Evolutionary conservation across 805 yeast genomes (phyloP).

Genomic region (Kurtzmaniella fragi): DNA sequence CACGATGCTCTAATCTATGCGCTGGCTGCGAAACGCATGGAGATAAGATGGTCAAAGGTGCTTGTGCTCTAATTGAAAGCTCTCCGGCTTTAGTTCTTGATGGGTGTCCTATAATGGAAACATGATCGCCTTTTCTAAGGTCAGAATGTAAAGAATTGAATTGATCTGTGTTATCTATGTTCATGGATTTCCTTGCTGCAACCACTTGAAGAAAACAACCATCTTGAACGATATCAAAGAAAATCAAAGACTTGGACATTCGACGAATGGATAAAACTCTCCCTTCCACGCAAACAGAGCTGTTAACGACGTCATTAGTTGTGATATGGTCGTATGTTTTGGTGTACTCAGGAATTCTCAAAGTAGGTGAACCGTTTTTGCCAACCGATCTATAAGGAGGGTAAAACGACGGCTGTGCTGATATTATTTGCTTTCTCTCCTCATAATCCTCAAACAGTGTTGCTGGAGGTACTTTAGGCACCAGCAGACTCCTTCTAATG

Average conservation of each 20-base stretch:
- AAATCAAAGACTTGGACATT: constrained; percentile 65
- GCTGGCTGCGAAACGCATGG: constrained; percentile 49
- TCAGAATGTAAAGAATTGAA: constrained; percentile 21
- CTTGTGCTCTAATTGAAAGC: constrained; percentile 56
- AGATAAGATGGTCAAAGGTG: constrained; percentile 49
- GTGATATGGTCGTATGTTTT: not conserved
- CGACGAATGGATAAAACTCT: constrained; percentile 52
- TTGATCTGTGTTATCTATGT: not conserved
- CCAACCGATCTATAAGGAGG: too few relatives aligned
- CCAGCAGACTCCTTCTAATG: too few relatives aligned
- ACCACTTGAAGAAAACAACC: constrained; percentile 54
- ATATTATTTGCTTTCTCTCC: too few relatives aligned
- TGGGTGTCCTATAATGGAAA: constrained; percentile 64
- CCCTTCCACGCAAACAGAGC: constrained; percentile 39
- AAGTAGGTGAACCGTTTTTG: too few relatives aligned
- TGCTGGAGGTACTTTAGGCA: too few relatives aligned
- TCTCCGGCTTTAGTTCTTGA: constrained; percentile 77
- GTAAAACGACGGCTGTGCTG: too few relatives aligned
- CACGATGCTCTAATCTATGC: constrained; percentile 44
- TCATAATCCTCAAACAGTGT: too few relatives aligned
- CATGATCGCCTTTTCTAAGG: constrained; percentile 67
- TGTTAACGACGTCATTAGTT: not conserved
- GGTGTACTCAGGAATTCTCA: too few relatives aligned
- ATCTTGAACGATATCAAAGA: constrained; percentile 67
- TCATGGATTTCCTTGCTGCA: constrained; percentile 46